A percentile compares a stretch with the other conserved stretches of the same genome.
phyloP scores from a whole-genome alignment of 805 yeast species.

The Candida chilensis region DNA sequence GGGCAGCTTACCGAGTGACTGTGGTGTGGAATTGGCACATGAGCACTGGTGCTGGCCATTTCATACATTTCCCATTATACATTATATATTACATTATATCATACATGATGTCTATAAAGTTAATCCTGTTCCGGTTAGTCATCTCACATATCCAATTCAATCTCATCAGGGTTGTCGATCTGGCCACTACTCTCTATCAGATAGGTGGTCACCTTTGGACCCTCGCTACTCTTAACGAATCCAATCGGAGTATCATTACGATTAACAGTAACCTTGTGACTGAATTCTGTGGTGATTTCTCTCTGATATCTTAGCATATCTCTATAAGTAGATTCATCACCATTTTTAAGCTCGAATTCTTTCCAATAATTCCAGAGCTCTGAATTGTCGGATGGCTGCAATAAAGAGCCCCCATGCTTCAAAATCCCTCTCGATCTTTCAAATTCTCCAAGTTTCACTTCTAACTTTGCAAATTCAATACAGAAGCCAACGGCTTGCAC shows the following conservation, averaged over 20 bases:
- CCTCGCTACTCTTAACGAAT: conserved; percentile 32
- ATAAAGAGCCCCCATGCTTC: conserved; percentile 39
- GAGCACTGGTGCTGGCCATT: no score
- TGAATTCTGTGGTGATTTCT: conserved; percentile 14
- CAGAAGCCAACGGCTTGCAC: conserved; percentile 31
- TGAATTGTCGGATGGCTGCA: conserved; percentile 18
- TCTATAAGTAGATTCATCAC: conserved; percentile 63
- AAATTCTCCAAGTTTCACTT: conserved; percentile 40
- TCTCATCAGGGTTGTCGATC: conserved; percentile 44
- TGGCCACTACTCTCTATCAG: conserved; percentile 5
- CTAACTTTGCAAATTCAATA: conserved; percentile 48
- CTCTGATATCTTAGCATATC: conserved; percentile 63
- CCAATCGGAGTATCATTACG: conserved; percentile 29
- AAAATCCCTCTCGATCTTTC: conserved; percentile 57
- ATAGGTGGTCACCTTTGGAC: conserved; percentile 19
- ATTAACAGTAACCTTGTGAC: conserved; percentile 6
- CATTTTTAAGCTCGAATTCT: conserved; percentile 61
- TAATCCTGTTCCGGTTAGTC: no score
- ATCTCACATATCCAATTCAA: conserved; percentile 52
- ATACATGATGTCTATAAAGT: conserved; percentile 1
- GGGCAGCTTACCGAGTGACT: no score
- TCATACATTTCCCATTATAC: no score
- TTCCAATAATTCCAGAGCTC: conserved; percentile 65
- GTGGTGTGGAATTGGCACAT: no score
- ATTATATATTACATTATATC: no score